Percentiles rank a stretch among this genome's conserved stretches.
Conservation (phyloP, 164 flowering plant genomes). For the Saururus chinensis region DNA sequence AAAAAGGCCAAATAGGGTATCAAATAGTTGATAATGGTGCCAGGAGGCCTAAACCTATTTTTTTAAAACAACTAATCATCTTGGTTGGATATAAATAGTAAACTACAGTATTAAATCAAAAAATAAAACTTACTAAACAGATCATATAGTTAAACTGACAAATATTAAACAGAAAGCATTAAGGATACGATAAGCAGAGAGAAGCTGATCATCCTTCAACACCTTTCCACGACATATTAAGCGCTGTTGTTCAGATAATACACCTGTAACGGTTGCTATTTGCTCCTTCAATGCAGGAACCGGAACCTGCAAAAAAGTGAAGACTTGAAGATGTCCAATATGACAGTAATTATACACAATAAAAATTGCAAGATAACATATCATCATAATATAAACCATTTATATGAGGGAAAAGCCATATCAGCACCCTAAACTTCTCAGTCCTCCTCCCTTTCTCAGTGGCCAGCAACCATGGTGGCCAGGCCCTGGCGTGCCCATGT, state of each 20-base stretch:
- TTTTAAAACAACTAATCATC: no score
- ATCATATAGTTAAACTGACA: neutral
- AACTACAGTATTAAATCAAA: neutral
- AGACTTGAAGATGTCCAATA: neutral
- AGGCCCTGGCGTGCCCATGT: no score
- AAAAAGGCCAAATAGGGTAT: no score
- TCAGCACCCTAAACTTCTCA: no score
- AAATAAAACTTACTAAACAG: neutral
- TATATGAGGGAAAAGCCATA: no score
- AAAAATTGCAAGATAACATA: no score
- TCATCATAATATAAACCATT: neutral
- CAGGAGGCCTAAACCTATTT: no score
- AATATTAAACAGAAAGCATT: neutral
- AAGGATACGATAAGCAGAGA: slow-evolving; percentile 95
- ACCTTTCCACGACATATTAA: slow-evolving; percentile 94
- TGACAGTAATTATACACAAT: neutral
- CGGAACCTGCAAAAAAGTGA: slow-evolving; percentile 46
- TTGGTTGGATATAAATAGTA: slow-evolving; percentile 10
- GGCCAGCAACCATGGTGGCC: no score
- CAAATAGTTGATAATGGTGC: no score
- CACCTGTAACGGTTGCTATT: slow-evolving; percentile 79
- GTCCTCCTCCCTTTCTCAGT: no score
- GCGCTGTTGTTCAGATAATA: slow-evolving; percentile 79
- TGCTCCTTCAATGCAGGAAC: slow-evolving; percentile 89
- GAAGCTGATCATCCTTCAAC: slow-evolving; percentile 89